These are phyloP conservation scores for Calonectria pteridis DNA, from an alignment of 2,329 filamentous ascomycete species.

Conservation along the genomic window DNA sequence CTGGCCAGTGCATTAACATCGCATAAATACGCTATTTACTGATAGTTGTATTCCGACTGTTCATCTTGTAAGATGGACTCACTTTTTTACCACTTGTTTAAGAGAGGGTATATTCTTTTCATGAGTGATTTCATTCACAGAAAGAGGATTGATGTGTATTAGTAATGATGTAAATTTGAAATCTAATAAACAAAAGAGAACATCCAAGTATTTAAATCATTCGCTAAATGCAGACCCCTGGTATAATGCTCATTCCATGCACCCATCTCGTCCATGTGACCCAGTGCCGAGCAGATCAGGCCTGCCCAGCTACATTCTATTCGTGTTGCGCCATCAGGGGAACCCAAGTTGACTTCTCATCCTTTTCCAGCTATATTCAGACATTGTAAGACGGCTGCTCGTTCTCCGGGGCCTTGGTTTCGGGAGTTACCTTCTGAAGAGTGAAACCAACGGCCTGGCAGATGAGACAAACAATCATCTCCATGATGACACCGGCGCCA, in stretches of 20 bases:
- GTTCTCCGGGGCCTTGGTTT: conserved; percentile 21
- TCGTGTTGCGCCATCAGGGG: not conserved
- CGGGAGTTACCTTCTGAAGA: conserved; percentile 39
- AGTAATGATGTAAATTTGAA: not conserved
- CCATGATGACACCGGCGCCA: conserved; percentile 49
- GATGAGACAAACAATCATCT: conserved; percentile 49
- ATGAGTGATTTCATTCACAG: not conserved
- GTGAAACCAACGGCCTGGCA: conserved; percentile 48
- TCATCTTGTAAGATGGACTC: not conserved
- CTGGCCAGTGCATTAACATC: not conserved
- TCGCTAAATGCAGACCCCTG: not conserved
- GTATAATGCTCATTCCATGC: not conserved
- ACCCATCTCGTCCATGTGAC: not conserved
- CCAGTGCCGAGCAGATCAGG: not conserved
- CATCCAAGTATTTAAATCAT: not conserved
- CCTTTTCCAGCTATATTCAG: conserved; percentile 7
- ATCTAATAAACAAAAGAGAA: not conserved
- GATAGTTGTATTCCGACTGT: not conserved
- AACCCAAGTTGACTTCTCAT: not conserved
- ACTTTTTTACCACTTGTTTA: not conserved
- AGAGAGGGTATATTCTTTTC: not conserved
- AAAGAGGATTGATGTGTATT: not conserved
- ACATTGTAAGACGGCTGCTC: conserved; percentile 17
- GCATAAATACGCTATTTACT: too few species aligned
- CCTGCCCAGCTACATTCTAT: not conserved